These are phyloP conservation scores for Chytridiales sp. DNA, from an alignment of 371 early-diverging fungal species.

Conservation along the genomic window DNA sequence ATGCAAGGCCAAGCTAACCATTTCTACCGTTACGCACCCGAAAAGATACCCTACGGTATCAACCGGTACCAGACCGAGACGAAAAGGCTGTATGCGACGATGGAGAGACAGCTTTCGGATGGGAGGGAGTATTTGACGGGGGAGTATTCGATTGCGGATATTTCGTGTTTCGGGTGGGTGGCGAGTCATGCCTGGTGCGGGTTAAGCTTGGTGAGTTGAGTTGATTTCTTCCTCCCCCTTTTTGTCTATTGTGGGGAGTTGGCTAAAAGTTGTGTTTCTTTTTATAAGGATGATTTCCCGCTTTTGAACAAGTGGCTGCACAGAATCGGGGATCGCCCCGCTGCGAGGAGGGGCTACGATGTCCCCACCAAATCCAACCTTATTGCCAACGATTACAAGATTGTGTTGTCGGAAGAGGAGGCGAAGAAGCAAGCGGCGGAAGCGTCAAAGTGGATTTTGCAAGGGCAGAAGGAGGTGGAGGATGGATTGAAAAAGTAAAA, in stretches of 20 bases:
- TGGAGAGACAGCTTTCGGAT: conserved; percentile 26
- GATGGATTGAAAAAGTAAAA: too few species aligned
- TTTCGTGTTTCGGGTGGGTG: conserved; percentile 37
- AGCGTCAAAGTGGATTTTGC: too few species aligned
- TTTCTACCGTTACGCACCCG: conserved; percentile 47
- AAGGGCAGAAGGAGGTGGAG: too few species aligned
- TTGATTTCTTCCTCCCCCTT: neutral
- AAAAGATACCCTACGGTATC: conserved; percentile 52
- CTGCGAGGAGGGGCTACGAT: conserved; percentile 3
- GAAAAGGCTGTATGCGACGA: conserved; percentile 31
- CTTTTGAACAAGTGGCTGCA: neutral
- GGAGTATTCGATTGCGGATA: conserved; percentile 36
- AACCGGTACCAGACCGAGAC: conserved; percentile 50
- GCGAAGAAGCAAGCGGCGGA: too few species aligned
- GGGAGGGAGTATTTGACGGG: conserved; percentile 43
- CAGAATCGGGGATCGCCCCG: neutral
- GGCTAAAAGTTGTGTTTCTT: neutral
- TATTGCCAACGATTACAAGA: conserved; percentile 21
- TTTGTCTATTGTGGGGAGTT: neutral
- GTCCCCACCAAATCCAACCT: conserved; percentile 14
- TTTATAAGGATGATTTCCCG: neutral
- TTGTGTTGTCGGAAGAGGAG: too few species aligned
- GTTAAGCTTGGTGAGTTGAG: conserved; percentile 11
- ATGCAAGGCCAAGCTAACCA: conserved; percentile 50
- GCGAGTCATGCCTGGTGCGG: conserved; percentile 30